A percentile compares a stretch with the other conserved stretches of the same genome.
These are phyloP conservation scores for Colletotrichum sp. DNA, from an alignment of 2,329 filamentous ascomycete species.

Conservation along the genomic window DNA sequence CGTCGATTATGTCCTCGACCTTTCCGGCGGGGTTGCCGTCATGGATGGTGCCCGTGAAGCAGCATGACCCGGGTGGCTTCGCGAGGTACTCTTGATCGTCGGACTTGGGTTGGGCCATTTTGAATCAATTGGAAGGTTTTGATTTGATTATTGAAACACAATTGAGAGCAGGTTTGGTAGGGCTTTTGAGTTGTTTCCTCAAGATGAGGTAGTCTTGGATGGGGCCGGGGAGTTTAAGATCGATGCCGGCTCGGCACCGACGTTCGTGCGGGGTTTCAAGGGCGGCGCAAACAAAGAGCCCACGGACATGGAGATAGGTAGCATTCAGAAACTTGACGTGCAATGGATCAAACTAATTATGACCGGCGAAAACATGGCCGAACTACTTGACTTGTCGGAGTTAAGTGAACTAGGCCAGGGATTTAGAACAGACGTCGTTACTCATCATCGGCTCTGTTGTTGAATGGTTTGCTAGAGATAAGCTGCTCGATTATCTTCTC, in stretches of 20 bases:
- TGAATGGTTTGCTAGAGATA: background rate
- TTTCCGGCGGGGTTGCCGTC: slow-evolving; percentile 38
- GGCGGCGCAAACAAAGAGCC: background rate
- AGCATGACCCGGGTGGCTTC: slow-evolving; percentile 40
- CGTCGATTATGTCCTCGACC: slow-evolving; percentile 33
- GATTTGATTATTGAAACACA: background rate
- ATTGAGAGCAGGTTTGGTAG: background rate
- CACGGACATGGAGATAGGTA: background rate
- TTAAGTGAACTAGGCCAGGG: background rate
- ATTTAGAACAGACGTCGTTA: background rate
- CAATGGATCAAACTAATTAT: background rate
- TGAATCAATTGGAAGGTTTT: background rate
- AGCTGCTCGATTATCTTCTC: background rate
- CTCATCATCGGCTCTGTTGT: background rate
- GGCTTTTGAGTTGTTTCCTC: background rate
- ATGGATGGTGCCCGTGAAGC: slow-evolving; percentile 42
- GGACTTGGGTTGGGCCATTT: background rate
- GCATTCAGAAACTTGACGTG: background rate
- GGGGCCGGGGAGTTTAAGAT: background rate
- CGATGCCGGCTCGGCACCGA: background rate
- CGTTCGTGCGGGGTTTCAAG: background rate
- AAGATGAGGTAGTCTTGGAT: background rate
- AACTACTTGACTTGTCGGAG: background rate
- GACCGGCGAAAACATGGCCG: background rate
- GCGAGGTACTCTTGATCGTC: slow-evolving; percentile 26